Percentiles rank a stretch among this genome's conserved stretches.
These are phyloP conservation scores for Epichloe hybrida DNA, from an alignment of 2,329 filamentous ascomycete species.

Conservation along the genomic window DNA sequence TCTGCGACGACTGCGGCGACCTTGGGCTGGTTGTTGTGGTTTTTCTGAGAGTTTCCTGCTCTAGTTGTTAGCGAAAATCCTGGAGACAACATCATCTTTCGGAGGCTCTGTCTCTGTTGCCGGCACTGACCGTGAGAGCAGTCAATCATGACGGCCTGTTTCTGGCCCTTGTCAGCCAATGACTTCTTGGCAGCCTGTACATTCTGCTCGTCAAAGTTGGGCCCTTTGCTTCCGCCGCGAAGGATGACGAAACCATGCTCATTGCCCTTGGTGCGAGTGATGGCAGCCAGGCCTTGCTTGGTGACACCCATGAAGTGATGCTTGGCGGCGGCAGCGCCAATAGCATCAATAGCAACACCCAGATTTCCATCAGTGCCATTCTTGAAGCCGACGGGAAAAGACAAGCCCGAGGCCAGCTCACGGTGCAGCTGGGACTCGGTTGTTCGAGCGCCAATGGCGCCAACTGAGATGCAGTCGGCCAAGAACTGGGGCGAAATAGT, in stretches of 20 bases:
- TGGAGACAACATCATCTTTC: not conserved
- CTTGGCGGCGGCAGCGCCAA: conserved; percentile 69
- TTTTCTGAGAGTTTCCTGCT: conserved; percentile 85
- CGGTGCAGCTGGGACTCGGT: conserved; percentile 95
- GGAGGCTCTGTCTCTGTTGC: not conserved
- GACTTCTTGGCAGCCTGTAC: conserved; percentile 68
- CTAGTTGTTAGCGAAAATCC: not conserved
- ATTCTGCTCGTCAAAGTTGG: conserved; percentile 83
- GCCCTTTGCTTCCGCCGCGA: conserved; percentile 77
- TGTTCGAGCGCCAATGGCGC: conserved; percentile 88
- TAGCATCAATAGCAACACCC: conserved; percentile 86
- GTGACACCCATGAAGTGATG: conserved; percentile 99
- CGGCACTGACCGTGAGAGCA: conserved; percentile 75
- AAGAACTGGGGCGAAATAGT: conserved; percentile 98
- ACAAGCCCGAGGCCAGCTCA: conserved; percentile 86
- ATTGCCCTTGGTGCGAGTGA: conserved; percentile 85
- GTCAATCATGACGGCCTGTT: conserved; percentile 90
- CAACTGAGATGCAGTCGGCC: conserved; percentile 87
- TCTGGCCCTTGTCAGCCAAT: conserved; percentile 69
- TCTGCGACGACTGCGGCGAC: conserved; percentile 55
- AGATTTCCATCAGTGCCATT: conserved; percentile 94
- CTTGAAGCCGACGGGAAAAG: conserved; percentile 99
- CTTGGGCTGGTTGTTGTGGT: conserved; percentile 94
- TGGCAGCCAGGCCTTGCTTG: conserved; percentile 90
- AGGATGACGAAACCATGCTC: conserved; percentile 97